Base-by-base conservation (phyloP, 768 basidiomycete genomes). In the Leccinellum rugosiceps region DNA sequence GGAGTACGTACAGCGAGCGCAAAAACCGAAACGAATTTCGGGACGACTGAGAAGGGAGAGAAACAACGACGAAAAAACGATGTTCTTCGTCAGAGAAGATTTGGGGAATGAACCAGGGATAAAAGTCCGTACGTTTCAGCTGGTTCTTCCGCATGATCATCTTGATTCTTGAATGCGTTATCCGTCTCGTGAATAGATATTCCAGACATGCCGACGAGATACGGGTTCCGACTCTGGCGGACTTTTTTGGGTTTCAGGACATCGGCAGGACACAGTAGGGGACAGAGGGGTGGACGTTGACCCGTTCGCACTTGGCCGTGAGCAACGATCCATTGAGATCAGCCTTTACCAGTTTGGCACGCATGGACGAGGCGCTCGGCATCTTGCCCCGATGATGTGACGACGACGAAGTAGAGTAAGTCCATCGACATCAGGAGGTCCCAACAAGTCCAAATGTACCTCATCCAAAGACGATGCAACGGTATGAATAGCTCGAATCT, bases 111-210 rank as follows among this genome's bases (percentile, higher is more conserved):
- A 6, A 49, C 2, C 3, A 17, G 15, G 34, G 5, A 6, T 17
- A 4, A 10, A 21, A 38, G n/a, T 21, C 58, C 77, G 34, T 51
- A 90, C 93, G 72, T 75, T 95, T 94, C 32, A 90, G 68, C 56
- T 81, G 75, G 64, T 92, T 78, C 44, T 80, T 75, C 52, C 70
- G 75, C 2, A 92, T 95, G 28, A 95, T 79, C 51, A 95, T 75
- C 67, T 86, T 90, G 79, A 95, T 95, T 75, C 67, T 86, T 90
- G 79, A 95, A 94, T 0, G 87, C 85, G 55, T 93, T 92, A 67
- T 93, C 91, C 1, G 92, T 92, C 71, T 97, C 94, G 66, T 90
- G 88, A 4, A 94, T 78, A 41, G 96, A 84, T 53, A 96, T 93
- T 3, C 94, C 94, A 1, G 83, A 81, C 3, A 88, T 66, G 0